Evolutionary conservation across 2,329 filamentous ascomycete genomes (phyloP).

Genomic region (Cadophora sp.): DNA sequence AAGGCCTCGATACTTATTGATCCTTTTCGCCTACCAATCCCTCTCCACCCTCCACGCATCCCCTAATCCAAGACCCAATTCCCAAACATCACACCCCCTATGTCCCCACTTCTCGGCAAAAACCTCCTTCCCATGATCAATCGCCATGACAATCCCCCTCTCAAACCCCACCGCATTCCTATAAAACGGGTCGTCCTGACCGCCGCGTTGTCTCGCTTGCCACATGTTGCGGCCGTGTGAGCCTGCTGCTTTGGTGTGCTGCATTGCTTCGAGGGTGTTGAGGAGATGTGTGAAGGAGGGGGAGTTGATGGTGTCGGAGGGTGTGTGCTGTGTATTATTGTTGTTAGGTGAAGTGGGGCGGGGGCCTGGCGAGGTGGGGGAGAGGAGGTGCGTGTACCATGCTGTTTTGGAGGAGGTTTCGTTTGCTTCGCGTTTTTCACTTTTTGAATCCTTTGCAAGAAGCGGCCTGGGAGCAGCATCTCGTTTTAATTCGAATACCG

Average conservation of each 20-base stretch:
- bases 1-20: no score
- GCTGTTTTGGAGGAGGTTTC: no score
- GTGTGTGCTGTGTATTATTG: neutral
- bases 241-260: slow-evolving; percentile 40
- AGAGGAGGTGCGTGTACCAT: no score
- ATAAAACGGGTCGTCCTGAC: slow-evolving; percentile 59
- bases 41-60: slow-evolving; percentile 56
- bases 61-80: slow-evolving; percentile 46
- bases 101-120: slow-evolving; percentile 55
- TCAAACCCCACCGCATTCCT: slow-evolving; percentile 54
- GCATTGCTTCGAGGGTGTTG: slow-evolving; percentile 43
- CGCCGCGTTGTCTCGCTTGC: slow-evolving; percentile 58
- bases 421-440: no score
- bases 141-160: slow-evolving; percentile 51
- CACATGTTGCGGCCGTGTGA: slow-evolving; percentile 54
- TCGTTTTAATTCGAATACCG: neutral
- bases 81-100: slow-evolving; percentile 49
- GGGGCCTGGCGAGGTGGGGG: neutral
- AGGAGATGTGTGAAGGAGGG: slow-evolving; percentile 40
- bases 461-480: no score
- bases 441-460: no score
- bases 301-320: slow-evolving; percentile 40
- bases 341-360: no score
- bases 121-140: slow-evolving; percentile 53
- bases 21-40: slow-evolving; percentile 49